Base-by-base conservation (phyloP, 148 eudicot genomes). In the Camellia sinensis region DNA sequence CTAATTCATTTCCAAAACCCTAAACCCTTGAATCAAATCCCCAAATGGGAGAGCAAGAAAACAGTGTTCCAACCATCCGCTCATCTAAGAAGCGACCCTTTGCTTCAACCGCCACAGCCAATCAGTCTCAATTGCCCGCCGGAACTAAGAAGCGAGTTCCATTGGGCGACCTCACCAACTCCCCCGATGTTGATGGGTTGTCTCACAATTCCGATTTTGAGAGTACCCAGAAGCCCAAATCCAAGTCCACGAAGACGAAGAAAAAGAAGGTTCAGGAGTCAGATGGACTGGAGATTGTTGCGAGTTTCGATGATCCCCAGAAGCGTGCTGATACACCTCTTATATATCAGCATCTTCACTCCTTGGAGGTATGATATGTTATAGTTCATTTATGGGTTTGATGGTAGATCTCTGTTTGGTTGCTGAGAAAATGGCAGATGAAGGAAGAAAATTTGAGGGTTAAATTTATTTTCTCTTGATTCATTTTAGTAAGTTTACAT, bases 131-230 rank as follows among this genome's bases (percentile, higher is more conserved):
- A 37, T 59, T 67, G 56, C 83, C 21, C 59, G 21, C 80, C 11
- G 10, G 62, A 14, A 70, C 54, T 4, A 83, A 83, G 79, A 87
- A 82, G 75, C 82, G 89, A 46, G 88, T 76, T 7, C 87, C 81
- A 6, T 73, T 89, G 77, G 88, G 85, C 0, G 89, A 89, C 10
- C 64, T 89, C 79, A 85, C 85, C 22, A 89, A 89, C 64, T 66
- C 71, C 52, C 29, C 64, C 29, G 60, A 40, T 56, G 61, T 18
- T 11, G 83, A 29, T 29, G 37, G 50, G 68, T 76, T 41, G 67
- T 45, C 73, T 44, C 80, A 3, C 10, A 77, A 54, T 10, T 73
- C 81, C 17, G 70, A 45, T 84, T 45, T 18, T 52, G 63, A 37
- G 54, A 59, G 76, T 44, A 66, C 66, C 59, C 81, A 50, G 50